Evolutionary conservation across 2,329 filamentous ascomycete species (phyloP).

Genomic region (Arachnomyces sp.): DNA sequence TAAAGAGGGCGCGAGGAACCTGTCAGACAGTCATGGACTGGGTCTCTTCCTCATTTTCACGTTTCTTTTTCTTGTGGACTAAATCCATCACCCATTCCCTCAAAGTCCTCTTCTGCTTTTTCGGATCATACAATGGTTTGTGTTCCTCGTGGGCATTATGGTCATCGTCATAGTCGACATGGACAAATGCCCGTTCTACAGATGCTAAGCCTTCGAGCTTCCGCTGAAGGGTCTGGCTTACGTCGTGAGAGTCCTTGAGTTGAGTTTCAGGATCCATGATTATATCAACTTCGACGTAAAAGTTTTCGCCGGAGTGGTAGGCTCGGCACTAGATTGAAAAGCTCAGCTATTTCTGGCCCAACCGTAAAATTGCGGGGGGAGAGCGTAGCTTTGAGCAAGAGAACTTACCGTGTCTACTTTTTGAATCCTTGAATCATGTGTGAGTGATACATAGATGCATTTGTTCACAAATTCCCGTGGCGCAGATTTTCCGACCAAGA

Average conservation of each 20-base stretch:
- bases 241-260: slow-evolving; percentile 52
- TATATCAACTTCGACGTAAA: slow-evolving; percentile 57
- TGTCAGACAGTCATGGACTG: too few relatives aligned
- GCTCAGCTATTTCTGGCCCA: slow-evolving; percentile 1
- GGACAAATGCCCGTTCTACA: slow-evolving; percentile 42
- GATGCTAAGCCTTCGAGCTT: slow-evolving; percentile 50
- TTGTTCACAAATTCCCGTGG: slow-evolving; percentile 50
- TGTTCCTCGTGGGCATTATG: slow-evolving; percentile 10
- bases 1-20: too few relatives aligned
- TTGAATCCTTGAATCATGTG: slow-evolving; percentile 47
- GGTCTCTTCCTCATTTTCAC: too few relatives aligned
- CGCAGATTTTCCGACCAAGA: slow-evolving; percentile 56
- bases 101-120: slow-evolving; percentile 5
- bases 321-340: slow-evolving; percentile 38
- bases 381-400: neutral
- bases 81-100: slow-evolving; percentile 5
- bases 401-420: slow-evolving; percentile 47
- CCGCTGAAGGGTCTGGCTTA: slow-evolving; percentile 52
- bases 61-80: neutral
- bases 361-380: neutral
- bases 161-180: slow-evolving; percentile 37
- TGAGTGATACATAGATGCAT: slow-evolving; percentile 50
- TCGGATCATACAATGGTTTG: slow-evolving; percentile 5
- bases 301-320: slow-evolving; percentile 55
- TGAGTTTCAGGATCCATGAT: slow-evolving; percentile 51